phyloP scores from a whole-genome alignment of 108 stramenopile genomes.

The Stephanodiscus minutulus region DNA sequence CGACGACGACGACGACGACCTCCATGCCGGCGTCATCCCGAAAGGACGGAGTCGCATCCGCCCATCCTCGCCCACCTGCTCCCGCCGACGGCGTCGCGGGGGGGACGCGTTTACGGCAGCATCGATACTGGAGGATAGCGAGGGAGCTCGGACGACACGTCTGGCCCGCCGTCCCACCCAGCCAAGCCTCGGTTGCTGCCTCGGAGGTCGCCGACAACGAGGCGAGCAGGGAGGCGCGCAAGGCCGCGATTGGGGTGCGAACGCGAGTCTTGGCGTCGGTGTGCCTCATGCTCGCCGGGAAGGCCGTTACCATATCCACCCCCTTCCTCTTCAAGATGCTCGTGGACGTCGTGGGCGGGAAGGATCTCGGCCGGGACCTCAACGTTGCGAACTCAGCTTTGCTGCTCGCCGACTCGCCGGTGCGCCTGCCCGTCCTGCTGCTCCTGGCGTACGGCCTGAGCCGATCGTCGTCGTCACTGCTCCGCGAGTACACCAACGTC shows the following conservation, averaged over 20 bases:
- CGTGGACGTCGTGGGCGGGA: constrained; percentile 21
- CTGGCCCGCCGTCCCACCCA: constrained; percentile 19
- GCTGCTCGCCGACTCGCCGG: neutral
- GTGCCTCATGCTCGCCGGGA: constrained; percentile 22
- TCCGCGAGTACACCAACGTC: constrained; percentile 28
- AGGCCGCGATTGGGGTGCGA: constrained; percentile 9
- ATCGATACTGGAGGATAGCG: constrained; percentile 18
- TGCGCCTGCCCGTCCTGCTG: constrained; percentile 17
- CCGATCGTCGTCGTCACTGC: constrained; percentile 26
- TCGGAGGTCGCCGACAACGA: neutral
- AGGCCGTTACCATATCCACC: constrained; percentile 23
- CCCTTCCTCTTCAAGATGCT: constrained; percentile 40
- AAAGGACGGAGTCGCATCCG: too few relatives aligned
- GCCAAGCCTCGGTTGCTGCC: neutral
- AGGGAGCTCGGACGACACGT: constrained; percentile 20
- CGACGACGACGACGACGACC: too few relatives aligned
- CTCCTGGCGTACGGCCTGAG: constrained; percentile 23
- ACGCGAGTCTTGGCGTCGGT: constrained; percentile 19
- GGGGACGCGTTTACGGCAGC: neutral
- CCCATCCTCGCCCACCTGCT: too few relatives aligned
- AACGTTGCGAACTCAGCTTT: neutral
- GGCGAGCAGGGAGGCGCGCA: constrained; percentile 9
- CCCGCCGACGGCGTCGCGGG: too few relatives aligned
- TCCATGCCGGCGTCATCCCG: too few relatives aligned
- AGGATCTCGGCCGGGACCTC: too few relatives aligned